Evolutionary conservation across 257 asterid genomes (phyloP), one percentile per base, ranked within the genome.

Genomic region (Jacaranda mimosifolia): DNA sequence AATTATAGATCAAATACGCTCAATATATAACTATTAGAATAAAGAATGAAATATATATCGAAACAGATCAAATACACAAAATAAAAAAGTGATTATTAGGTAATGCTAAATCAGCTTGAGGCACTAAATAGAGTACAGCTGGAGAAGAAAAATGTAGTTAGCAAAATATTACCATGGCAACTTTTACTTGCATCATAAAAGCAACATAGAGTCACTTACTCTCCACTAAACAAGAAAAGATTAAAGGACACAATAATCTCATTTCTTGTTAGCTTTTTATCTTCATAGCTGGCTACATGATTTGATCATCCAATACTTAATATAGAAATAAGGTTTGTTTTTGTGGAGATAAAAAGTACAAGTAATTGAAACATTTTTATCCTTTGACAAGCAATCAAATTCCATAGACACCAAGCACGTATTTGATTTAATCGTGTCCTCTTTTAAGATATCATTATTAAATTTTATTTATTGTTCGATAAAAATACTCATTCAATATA

Each of bases 231-330:
- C 40, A 76, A 66, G 49, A 65, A 76, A 67, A 12, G 10, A 65
- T 51, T 43, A 67, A 57, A 57, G 46, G 53, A 45, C 51, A 45
- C 48, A 46, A 56, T 38, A 8, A 76, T 40, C 35, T 42, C 35
- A 56, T 67, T 56, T 68, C 5, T 67, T 49, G 40, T 51, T 70
- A 9, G 42, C 69, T 68, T 15, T 76, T 3, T 75, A 9, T 46
- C 55, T 66, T 13, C 26, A 48, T 76, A 68, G 68, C 35, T 64
- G 46, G 15, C 80, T 63, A 66, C 74, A 52, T 64, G 79, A 68
- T 76, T 66, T 40, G 43, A 76, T 53, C 58, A 66, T 21, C 40
- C 68, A 55, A 17, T 57, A 12, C 68, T 57, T 21, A 59, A 45
- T 43, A 48, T 32, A 7, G 19, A 71, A 55, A 4, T 38, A 55